Evolutionary conservation across 768 basidiomycete genomes (phyloP).

Genomic region (Russula foetens): DNA sequence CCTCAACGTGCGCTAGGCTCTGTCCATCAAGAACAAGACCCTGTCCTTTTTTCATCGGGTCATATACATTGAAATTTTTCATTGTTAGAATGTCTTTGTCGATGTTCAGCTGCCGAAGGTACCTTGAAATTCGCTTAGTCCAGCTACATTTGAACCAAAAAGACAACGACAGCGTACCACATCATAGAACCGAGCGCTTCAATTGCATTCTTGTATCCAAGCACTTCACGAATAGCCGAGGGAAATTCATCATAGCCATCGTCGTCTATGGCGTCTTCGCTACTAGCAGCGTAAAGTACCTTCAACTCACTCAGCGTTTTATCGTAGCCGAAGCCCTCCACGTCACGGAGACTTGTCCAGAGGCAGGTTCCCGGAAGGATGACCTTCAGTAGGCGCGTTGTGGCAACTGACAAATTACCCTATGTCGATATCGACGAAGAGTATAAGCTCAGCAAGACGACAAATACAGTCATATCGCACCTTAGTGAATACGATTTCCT

Average conservation of each 20-base stretch:
- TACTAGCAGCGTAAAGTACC: conserved; percentile 46
- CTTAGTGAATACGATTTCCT: conserved; percentile 88
- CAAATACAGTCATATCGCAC: conserved; percentile 32
- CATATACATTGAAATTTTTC: conserved; percentile 96
- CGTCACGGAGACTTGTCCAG: conserved; percentile 79
- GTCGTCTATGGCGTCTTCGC: conserved; percentile 40
- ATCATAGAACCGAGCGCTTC: conserved; percentile 88
- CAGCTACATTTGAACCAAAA: background rate
- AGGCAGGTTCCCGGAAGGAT: conserved; percentile 74
- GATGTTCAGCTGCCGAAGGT: conserved; percentile 88
- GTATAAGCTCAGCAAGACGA: background rate
- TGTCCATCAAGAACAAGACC: conserved; percentile 89
- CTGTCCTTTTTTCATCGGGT: conserved; percentile 88
- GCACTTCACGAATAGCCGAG: conserved; percentile 66
- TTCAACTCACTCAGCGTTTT: conserved; percentile 62
- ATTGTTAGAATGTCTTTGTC: conserved; percentile 92
- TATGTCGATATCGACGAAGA: conserved; percentile 26
- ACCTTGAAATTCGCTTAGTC: conserved; percentile 33
- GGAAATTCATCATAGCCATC: conserved; percentile 46
- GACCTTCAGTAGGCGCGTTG: conserved; percentile 72
- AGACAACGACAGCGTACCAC: conserved; percentile 45
- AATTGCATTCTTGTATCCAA: conserved; percentile 56
- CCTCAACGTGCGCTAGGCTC: conserved; percentile 90
- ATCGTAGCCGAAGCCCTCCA: conserved; percentile 77
- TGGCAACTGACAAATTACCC: conserved; percentile 82